These are phyloP conservation scores for Amaranthus tricolor DNA, from an alignment of 179 eudicot species.

Conservation along the genomic window DNA sequence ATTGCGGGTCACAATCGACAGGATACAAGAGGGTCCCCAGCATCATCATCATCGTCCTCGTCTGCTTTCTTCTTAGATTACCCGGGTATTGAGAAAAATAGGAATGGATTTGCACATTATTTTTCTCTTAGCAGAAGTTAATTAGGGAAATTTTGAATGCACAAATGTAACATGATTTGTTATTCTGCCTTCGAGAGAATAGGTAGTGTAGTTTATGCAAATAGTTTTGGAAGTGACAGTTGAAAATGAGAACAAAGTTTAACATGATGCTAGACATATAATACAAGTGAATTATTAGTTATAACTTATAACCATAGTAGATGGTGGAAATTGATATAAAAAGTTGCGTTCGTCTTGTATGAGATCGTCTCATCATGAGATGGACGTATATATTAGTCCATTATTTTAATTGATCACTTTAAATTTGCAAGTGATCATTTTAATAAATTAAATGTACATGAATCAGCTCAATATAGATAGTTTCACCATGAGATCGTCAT, in stretches of 20 bases:
- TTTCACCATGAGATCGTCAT: too few relatives aligned
- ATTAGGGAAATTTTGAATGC: conserved; percentile 10
- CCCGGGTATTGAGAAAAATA: conserved; percentile 31
- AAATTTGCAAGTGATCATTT: too few relatives aligned
- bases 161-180: neutral
- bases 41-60: conserved; percentile 38
- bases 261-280: too few relatives aligned
- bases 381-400: too few relatives aligned
- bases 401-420: too few relatives aligned
- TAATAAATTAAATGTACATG: too few relatives aligned
- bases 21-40: conserved; percentile 20
- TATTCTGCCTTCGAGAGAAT: neutral
- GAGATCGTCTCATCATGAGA: too few relatives aligned
- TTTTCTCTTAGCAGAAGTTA: conserved; percentile 48
- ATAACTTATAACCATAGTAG: too few relatives aligned
- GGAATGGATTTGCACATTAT: conserved; percentile 58
- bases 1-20: conserved; percentile 27
- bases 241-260: neutral
- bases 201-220: conserved; percentile 15
- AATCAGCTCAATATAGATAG: too few relatives aligned
- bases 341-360: too few relatives aligned
- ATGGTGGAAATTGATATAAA: too few relatives aligned
- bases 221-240: neutral
- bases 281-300: too few relatives aligned
- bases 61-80: conserved; percentile 27